These are phyloP conservation scores for Dactylorhiza incarnata DNA, from an alignment of 106 monocot species.

Conservation along the genomic window DNA sequence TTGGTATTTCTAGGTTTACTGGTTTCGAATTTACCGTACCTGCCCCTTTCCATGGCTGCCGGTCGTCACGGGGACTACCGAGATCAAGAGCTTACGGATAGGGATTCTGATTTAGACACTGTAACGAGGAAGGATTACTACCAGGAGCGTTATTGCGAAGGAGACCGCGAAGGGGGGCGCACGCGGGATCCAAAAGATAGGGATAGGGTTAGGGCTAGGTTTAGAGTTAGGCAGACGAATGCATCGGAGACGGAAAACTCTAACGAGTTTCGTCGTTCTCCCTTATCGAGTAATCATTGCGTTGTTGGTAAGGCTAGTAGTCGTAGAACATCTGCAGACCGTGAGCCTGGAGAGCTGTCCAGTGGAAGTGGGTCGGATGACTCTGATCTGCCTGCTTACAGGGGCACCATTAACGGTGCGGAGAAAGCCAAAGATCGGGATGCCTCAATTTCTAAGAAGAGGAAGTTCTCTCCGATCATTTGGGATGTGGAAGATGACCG, in stretches of 20 bases:
- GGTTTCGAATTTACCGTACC: neutral
- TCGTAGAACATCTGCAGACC: slow-evolving; percentile 16
- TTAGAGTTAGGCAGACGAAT: slow-evolving; percentile 1
- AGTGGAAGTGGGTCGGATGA: slow-evolving; percentile 45
- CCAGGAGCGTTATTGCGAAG: slow-evolving; percentile 10
- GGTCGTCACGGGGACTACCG: slow-evolving; percentile 30
- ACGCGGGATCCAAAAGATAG: slow-evolving; percentile 11
- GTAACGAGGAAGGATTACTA: slow-evolving; percentile 17
- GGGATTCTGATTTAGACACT: slow-evolving; percentile 19
- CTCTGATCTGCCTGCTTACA: neutral
- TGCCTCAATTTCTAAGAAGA: slow-evolving; percentile 26
- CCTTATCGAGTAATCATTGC: slow-evolving; percentile 5
- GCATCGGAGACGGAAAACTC: slow-evolving; percentile 16
- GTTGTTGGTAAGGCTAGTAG: neutral
- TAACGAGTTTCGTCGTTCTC: slow-evolving; percentile 12
- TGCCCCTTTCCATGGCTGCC: slow-evolving; percentile 34
- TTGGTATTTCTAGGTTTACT: slow-evolving; percentile 1
- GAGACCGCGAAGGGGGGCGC: neutral
- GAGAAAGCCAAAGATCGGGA: neutral
- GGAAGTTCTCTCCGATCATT: slow-evolving; percentile 59
- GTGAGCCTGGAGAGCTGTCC: slow-evolving; percentile 55
- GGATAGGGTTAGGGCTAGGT: slow-evolving; percentile 4
- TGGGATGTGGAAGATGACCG: slow-evolving; percentile 30
- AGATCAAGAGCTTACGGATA: slow-evolving; percentile 19
- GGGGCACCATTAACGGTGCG: slow-evolving; percentile 6